Evolutionary conservation across 176 grass and related monocot species (phyloP).

Genomic region (Neostapfia colusana): DNA sequence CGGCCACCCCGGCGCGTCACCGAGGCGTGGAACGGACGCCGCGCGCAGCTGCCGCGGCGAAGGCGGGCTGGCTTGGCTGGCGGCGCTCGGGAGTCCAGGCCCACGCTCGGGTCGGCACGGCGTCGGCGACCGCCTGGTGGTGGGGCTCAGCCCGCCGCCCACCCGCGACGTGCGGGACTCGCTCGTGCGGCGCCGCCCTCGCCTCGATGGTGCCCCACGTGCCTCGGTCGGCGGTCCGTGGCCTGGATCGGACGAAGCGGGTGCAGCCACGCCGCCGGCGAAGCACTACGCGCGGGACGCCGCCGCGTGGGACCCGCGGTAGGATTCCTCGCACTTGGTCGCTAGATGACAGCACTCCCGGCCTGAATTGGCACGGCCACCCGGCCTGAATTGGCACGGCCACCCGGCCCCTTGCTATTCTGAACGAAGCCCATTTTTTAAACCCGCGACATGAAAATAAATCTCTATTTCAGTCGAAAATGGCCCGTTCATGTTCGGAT

Average conservation of each 20-base stretch:
- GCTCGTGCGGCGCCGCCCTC: background rate
- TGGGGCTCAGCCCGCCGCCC: background rate
- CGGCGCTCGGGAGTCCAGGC: too few relatives aligned
- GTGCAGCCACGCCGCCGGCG: background rate
- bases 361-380: background rate
- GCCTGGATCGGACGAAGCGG: too few relatives aligned
- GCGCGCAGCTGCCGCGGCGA: too few relatives aligned
- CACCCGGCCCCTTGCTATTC: background rate
- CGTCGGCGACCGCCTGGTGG: constrained; percentile 7
- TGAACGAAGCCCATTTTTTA: background rate
- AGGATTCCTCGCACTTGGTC: background rate
- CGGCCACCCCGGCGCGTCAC: too few relatives aligned
- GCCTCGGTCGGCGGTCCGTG: background rate
- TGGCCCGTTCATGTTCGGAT: too few relatives aligned
- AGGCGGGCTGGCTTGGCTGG: too few relatives aligned
- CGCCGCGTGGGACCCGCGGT: background rate
- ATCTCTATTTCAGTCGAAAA: too few relatives aligned
- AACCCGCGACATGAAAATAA: background rate
- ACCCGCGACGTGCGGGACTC: background rate
- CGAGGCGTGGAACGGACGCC: too few relatives aligned
- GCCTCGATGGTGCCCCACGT: background rate
- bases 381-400: background rate
- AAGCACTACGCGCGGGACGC: background rate
- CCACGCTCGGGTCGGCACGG: background rate
- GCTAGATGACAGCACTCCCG: background rate